These are phyloP conservation scores for Limnanthes douglasii DNA, from an alignment of 345 rosid genomes.

Conservation along the genomic window DNA sequence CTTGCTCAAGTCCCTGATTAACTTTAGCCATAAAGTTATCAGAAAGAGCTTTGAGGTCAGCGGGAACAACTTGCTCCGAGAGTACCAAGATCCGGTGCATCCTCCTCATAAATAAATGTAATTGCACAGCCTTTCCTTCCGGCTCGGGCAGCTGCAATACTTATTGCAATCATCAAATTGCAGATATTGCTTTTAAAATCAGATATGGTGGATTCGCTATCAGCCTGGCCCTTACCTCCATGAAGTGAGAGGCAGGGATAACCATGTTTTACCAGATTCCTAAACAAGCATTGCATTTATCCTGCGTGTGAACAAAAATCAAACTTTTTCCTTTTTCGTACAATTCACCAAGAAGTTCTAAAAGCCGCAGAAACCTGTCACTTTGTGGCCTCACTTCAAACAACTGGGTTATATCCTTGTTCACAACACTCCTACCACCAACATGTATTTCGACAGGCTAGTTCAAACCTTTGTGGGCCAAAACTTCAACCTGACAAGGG, in stretches of 20 bases:
- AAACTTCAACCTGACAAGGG: constrained; percentile 90
- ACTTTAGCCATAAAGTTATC: constrained; percentile 88
- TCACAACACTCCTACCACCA: constrained; percentile 98
- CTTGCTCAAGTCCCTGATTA: constrained; percentile 89
- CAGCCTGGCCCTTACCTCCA: constrained; percentile 93
- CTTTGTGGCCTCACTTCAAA: constrained; percentile 89
- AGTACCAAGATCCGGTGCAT: constrained; percentile 83
- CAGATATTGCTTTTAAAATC: constrained; percentile 93
- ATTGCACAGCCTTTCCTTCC: constrained; percentile 91
- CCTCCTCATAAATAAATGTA: constrained; percentile 84
- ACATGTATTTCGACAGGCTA: constrained; percentile 87
- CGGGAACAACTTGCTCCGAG: constrained; percentile 91
- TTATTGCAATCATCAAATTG: constrained; percentile 76
- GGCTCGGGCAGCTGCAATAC: constrained; percentile 95
- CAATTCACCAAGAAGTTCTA: constrained; percentile 95
- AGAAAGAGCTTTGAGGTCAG: constrained; percentile 74
- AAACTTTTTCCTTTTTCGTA: constrained; percentile 86
- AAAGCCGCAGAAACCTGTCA: constrained; percentile 69
- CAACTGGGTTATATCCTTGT: constrained; percentile 77
- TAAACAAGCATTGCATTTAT: constrained; percentile 81
- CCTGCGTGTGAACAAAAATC: constrained; percentile 81
- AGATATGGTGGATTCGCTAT: constrained; percentile 79
- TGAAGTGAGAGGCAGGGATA: constrained; percentile 94
- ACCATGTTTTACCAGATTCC: constrained; percentile 59
- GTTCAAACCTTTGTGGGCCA: constrained; percentile 76